Evolutionary conservation across 495 filamentous ascomycete species (phyloP).

Genomic region (Lindgomyces ingoldianus): DNA sequence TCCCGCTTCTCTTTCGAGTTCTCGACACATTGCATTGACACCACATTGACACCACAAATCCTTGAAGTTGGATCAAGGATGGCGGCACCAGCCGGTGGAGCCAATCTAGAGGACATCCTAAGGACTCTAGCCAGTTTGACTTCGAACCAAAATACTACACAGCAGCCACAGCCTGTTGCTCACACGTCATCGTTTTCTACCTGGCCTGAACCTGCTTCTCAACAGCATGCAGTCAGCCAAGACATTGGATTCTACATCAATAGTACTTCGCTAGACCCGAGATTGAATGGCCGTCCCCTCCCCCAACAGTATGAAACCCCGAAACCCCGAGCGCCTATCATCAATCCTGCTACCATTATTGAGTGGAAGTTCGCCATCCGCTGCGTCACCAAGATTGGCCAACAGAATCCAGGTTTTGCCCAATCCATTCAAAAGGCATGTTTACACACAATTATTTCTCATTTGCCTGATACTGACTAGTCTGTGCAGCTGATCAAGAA

Average conservation of each 20-base stretch:
- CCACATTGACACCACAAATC: background rate
- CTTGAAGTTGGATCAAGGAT: background rate
- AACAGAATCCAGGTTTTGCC: constrained; percentile 52
- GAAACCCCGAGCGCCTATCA: constrained; percentile 11
- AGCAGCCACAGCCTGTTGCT: background rate
- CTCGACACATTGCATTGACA: too few species aligned
- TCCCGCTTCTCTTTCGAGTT: background rate
- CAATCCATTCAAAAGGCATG: constrained; percentile 47
- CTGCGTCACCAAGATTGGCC: constrained; percentile 61
- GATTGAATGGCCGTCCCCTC: constrained; percentile 1
- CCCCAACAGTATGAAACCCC: background rate
- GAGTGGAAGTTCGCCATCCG: constrained; percentile 65
- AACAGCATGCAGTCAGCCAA: background rate
- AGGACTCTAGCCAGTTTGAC: background rate
- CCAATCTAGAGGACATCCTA: constrained; percentile 3
- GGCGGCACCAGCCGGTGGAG: background rate
- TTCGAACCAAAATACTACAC: background rate
- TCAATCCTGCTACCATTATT: constrained; percentile 62
- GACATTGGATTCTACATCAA: background rate
- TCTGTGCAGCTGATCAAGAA: constrained; percentile 59
- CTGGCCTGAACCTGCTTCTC: background rate
- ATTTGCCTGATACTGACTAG: background rate
- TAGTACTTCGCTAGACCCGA: background rate
- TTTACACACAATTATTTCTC: background rate
- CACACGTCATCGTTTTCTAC: background rate